phyloP scores from a whole-genome alignment of 2,329 filamentous ascomycete genomes.

The Cucurbitaria berberidis region DNA sequence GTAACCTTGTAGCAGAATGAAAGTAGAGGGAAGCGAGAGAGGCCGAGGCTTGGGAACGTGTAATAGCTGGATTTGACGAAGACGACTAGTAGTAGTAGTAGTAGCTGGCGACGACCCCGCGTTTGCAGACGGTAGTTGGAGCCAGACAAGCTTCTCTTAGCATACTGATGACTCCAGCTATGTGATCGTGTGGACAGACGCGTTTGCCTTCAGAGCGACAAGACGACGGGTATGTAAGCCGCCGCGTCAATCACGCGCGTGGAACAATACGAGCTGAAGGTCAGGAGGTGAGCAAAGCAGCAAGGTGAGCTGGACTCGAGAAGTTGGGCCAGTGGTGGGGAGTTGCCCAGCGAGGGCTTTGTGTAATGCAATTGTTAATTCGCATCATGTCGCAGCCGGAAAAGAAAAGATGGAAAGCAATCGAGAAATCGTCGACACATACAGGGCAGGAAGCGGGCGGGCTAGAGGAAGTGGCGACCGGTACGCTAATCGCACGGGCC shows the following conservation, averaged over 20 bases:
- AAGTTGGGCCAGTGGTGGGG: not conserved
- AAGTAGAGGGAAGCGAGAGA: constrained; percentile 13
- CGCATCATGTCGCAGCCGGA: constrained; percentile 14
- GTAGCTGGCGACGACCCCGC: constrained; percentile 19
- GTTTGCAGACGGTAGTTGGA: constrained; percentile 19
- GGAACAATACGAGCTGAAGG: constrained; percentile 6
- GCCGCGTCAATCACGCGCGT: constrained; percentile 15
- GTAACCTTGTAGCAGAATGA: too few relatives aligned
- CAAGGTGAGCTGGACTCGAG: not conserved
- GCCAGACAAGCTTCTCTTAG: constrained; percentile 22
- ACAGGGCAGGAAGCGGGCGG: constrained; percentile 9
- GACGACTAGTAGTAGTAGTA: constrained; percentile 16
- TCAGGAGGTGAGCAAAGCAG: not conserved
- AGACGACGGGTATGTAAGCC: constrained; percentile 13
- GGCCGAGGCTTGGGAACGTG: constrained; percentile 8
- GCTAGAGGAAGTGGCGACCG: constrained; percentile 1
- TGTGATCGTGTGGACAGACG: constrained; percentile 29
- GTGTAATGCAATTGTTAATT: constrained; percentile 9
- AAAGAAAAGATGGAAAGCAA: constrained; percentile 29
- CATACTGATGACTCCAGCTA: constrained; percentile 25
- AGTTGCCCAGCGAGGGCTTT: not conserved
- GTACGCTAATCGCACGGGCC: constrained; percentile 12
- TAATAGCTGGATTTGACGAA: constrained; percentile 10
- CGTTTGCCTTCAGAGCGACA: constrained; percentile 16
- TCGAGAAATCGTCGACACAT: constrained; percentile 18